Base-by-base conservation (phyloP, 2,329 filamentous ascomycete species). In the Trichophyton mentagrophytes region DNA sequence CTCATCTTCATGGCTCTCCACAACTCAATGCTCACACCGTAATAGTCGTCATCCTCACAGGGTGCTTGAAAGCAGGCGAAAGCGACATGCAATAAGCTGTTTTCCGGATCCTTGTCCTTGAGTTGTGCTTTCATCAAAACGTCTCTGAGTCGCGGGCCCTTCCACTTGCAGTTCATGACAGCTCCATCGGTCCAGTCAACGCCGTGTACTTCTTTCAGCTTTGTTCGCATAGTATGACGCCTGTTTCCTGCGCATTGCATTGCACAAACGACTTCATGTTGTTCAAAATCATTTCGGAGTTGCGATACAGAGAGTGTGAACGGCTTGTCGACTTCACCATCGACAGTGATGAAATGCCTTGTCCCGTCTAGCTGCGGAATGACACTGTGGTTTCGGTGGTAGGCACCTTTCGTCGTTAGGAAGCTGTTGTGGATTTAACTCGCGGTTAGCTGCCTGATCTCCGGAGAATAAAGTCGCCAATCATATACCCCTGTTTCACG, bases 191-290 rank as follows among this genome's bases (percentile, higher is more conserved):
- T 76, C 82, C 82, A 85, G 66, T 85, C 81, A 47, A 85, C 78
- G 0, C 82, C 82, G 38, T 76, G 71, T 3, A 84, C 82, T 68
- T 84, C 82, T 66, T 82, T 82, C 27, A 83, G 70, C 64, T 78
- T 73, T 0, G 80, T 84, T 27, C 81, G 79, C 81, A 84, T 84
- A 1, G 80, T 82, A 66, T 84, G 81, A 9, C 82, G 77, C 6
- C 82, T 73, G 65, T 84, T 85, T 20, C 82, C 82, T 2, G 82
- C 82, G 64, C 82, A 85, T 71, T 83, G 81, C 1, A 85, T 72
- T 1, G 80, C 79, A 63, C 80, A 82, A n/a, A 79, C 73, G 11
- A 85, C 78, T 61, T 73, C 76, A 66, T 83, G 77, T 64, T 84
- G 82, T 1, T 75, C 71, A 57, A 82, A 79, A 3, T 76, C 68